Evolutionary conservation across 1,139 yeast species (phyloP), one percentile per base, ranked within the genome.

Genomic region (Lodderomyces jiufengensis): DNA sequence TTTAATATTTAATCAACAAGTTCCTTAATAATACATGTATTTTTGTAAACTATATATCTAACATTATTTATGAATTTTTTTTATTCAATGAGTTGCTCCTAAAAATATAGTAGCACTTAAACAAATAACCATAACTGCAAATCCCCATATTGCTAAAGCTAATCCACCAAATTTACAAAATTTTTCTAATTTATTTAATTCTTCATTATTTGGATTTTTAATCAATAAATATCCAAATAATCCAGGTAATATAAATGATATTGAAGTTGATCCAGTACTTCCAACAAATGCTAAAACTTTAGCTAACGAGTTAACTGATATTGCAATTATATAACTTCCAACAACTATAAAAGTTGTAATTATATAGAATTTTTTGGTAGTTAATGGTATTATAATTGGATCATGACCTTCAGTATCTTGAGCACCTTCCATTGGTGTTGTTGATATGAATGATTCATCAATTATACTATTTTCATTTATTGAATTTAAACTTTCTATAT

Each of bases 191-290:
- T 33, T 42, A 22, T 72, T 69, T 39, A 73, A 57, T 18, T 32
- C 35, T 12, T 24, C 28, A 18, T 31, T 50, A 5, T 58, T 53
- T 36, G 63, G 54, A 28, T 80, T 66, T 49, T 61, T 59, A 45
- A 83, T 74, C 46, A 88, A 69, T 48, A 76, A 73, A 61, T 73
- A 87, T 9, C 95, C 95, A 59, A 90, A 90, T 25, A 88, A 66
- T 0, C 97, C 97, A 0, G 97, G 97, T 38, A 90, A 70, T 36
- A 90, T 88, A 56, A 90, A 90, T 11, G 96, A 85, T 40, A 90
- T 90, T 10, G 95, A 82, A 0, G 97, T 88, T 2, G 95, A 86
- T 0, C 97, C 97, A 0, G 97, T 90, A 3, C 95, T 83, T 2
- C 97, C 97, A 5, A 90, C 97, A 59, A 90, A 79, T 4, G 96